phyloP scores from a whole-genome alignment of 2,329 filamentous ascomycete species.

The Penicillium sp. region DNA sequence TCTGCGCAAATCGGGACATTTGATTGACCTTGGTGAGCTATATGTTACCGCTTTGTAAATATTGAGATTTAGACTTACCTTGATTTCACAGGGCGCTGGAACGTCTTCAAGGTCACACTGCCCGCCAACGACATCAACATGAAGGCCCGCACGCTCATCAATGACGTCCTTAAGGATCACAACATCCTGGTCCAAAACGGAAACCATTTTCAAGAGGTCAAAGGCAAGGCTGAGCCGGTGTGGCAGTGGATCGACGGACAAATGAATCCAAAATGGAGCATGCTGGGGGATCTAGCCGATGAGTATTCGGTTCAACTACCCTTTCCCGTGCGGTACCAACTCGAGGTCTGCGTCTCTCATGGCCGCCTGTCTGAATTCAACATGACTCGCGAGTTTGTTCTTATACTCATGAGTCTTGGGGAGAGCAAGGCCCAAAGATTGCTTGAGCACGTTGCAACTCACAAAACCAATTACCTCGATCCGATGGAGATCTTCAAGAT shows the following conservation, averaged over 20 bases:
- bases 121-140: conserved; percentile 25
- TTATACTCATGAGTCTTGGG: conserved; percentile 55
- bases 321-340: conserved; percentile 79
- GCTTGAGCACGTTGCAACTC: conserved; percentile 71
- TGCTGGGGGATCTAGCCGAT: conserved; percentile 33
- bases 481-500: conserved; percentile 71
- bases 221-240: conserved; percentile 23
- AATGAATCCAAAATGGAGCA: conserved; percentile 5
- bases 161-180: conserved; percentile 64
- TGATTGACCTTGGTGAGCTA: conserved; percentile 59
- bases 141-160: conserved; percentile 37
- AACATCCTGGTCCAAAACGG: conserved; percentile 60
- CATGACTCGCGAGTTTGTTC: conserved; percentile 66
- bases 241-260: conserved; percentile 44
- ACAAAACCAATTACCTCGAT: conserved; percentile 61
- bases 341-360: conserved; percentile 89
- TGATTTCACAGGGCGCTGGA: conserved; percentile 57
- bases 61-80: not conserved
- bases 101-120: conserved; percentile 56
- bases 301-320: conserved; percentile 49
- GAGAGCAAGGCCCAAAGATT: conserved; percentile 59
- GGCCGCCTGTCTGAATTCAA: conserved; percentile 73
- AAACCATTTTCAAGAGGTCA: conserved; percentile 42
- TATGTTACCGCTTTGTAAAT: conserved; percentile 1
- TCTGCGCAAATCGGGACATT: conserved; percentile 49